phyloP scores from a whole-genome alignment of 257 asterid genomes.

The Solanum appendiculatum region DNA sequence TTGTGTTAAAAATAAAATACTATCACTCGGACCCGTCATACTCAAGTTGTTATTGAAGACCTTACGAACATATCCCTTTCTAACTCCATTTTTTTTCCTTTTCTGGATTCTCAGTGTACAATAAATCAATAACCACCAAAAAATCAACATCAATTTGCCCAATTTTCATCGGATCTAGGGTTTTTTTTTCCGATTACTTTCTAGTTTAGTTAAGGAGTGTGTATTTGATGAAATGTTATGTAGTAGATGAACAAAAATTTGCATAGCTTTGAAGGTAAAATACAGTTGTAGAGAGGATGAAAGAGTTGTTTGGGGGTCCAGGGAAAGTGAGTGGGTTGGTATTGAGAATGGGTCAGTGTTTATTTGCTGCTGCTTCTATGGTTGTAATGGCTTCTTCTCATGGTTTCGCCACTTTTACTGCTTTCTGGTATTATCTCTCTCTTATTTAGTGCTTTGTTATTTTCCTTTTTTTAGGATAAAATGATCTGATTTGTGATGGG shows the following conservation, averaged over 20 bases:
- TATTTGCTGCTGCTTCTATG: slow-evolving; percentile 44
- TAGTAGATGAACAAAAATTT: background rate
- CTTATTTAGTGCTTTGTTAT: background rate
- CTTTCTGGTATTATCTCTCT: slow-evolving; percentile 49
- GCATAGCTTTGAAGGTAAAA: no score
- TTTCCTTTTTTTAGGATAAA: background rate
- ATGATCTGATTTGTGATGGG: background rate
- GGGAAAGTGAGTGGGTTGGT: slow-evolving; percentile 73
- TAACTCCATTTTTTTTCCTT: background rate
- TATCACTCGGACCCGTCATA: background rate
- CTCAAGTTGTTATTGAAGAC: background rate
- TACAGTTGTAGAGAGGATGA: slow-evolving; percentile 27
- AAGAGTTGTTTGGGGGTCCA: slow-evolving; percentile 78
- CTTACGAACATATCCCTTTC: background rate
- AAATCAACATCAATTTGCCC: background rate
- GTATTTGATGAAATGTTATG: background rate
- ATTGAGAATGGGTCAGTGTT: slow-evolving; percentile 59
- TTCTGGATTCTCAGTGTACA: background rate
- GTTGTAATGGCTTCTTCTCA: slow-evolving; percentile 76
- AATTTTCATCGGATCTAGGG: background rate
- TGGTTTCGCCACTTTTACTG: slow-evolving; percentile 72
- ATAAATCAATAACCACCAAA: background rate
- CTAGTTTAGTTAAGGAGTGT: background rate
- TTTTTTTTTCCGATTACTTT: no score
- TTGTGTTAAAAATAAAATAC: background rate